Evolutionary conservation across 371 early-diverging fungal species (phyloP).

Genomic region (Furculomyces boomerangus): DNA sequence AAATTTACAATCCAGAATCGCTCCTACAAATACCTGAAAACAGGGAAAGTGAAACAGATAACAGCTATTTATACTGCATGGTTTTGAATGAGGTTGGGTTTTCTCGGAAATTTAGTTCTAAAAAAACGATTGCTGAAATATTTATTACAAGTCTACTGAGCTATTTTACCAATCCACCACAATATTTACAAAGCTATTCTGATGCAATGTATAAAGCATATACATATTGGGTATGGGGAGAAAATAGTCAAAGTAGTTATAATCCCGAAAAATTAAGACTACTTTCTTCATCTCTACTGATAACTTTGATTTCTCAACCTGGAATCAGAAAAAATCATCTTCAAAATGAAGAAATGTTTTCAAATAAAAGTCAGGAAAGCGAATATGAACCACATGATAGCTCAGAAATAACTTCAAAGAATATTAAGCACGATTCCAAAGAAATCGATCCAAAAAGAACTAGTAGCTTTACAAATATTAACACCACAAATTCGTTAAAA

Average conservation of each 20-base stretch:
- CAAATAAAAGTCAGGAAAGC: background rate
- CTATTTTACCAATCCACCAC: background rate
- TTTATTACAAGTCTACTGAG: background rate
- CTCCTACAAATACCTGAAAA: too few relatives aligned
- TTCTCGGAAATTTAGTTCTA: too few relatives aligned
- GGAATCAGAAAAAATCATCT: background rate
- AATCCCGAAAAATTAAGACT: background rate
- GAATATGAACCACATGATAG: too few relatives aligned
- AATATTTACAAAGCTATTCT: background rate
- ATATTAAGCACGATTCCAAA: too few relatives aligned
- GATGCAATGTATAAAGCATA: background rate
- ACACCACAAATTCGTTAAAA: too few relatives aligned
- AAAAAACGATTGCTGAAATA: background rate
- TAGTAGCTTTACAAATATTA: too few relatives aligned
- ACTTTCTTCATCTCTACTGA: background rate
- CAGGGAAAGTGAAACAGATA: too few relatives aligned
- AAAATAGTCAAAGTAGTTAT: background rate
- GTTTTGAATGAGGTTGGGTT: too few relatives aligned
- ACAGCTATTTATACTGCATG: too few relatives aligned
- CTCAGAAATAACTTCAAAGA: too few relatives aligned
- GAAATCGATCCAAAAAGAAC: too few relatives aligned
- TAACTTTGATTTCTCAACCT: background rate
- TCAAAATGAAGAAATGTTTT: background rate
- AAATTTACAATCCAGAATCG: too few relatives aligned
- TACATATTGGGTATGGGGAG: conserved; percentile 1